Base-by-base conservation (phyloP, 2,329 filamentous ascomycete genomes). In the Aspergillus pseudotamarii region DNA sequence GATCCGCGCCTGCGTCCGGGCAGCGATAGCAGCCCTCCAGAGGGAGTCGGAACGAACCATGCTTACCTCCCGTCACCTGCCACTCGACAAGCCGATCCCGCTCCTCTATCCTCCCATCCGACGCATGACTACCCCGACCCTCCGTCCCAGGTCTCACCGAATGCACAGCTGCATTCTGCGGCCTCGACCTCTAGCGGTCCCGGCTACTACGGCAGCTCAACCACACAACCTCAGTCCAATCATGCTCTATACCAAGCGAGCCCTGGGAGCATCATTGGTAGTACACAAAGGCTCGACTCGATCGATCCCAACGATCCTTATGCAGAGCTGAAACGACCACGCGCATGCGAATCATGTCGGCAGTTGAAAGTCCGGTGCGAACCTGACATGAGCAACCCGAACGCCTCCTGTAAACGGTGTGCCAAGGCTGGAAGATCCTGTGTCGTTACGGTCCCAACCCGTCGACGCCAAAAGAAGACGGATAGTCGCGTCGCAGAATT, bases 381-480 rank as follows among this genome's bases (percentile, higher is more conserved):
- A 73, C 89, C 91, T 28, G 90, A 93, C 68, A 83, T 84, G 3
- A 78, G 78, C 21, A 85, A 89, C 45, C 82, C 83, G 4, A 86
- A 89, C 28, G 88, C 88, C 5, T 84, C 89, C 4, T 93, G 90
- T 76, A 88, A 86, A 75, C 86, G 93, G 67, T 97, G 93, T 76
- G 86, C 86, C 57, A 96, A 96, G 79, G 91, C 92, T 3, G 87
- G 88, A n/a, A 84, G 93, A 43, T 83, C 84, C 66, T 96, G 93
- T 74, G 81, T 94, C 46, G 89, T 94, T 65, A 96, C 92, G 1
- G 87, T 88, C 66, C 92, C 87, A 0, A 88, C 83, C 16, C 79
- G 92, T 46, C 96, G 96, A 79, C 85, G 93, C 51, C 92, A 94
- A 81, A 96, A 94, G 83, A 96, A 96, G 83, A 93, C 92, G 59